phyloP scores from a whole-genome alignment of 192 early-diverging fungal species.

The Coemansia sp. region DNA sequence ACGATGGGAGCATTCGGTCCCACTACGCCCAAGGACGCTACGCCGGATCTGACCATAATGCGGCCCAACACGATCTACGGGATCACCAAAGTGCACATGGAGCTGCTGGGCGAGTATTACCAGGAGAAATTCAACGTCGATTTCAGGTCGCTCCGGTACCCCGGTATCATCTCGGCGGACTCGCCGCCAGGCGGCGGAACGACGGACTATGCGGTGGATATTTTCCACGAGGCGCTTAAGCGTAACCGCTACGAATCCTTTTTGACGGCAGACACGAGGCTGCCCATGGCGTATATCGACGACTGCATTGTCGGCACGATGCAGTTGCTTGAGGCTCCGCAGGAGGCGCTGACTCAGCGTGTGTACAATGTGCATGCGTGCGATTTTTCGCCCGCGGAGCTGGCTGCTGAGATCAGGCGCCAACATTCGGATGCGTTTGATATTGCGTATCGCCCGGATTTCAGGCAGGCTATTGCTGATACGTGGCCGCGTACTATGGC shows the following conservation, averaged over 20 bases:
- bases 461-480: constrained; percentile 68
- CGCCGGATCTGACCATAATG: constrained; percentile 69
- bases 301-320: constrained; percentile 71
- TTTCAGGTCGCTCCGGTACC: constrained; percentile 68
- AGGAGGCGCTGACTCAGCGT: constrained; percentile 56
- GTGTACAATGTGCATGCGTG: constrained; percentile 69
- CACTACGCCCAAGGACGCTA: constrained; percentile 62
- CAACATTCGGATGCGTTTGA: constrained; percentile 59
- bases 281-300: constrained; percentile 71
- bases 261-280: constrained; percentile 57
- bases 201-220: constrained; percentile 71
- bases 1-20: constrained; percentile 76
- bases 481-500: constrained; percentile 68
- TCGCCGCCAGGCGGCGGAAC: constrained; percentile 71
- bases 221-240: constrained; percentile 68
- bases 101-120: constrained; percentile 72
- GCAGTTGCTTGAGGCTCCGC: constrained; percentile 60
- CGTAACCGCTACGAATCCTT: constrained; percentile 63
- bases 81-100: constrained; percentile 69
- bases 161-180: constrained; percentile 68
- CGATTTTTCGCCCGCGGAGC: constrained; percentile 62
- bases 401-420: constrained; percentile 58
- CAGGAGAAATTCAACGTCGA: constrained; percentile 66
- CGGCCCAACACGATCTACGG: constrained; percentile 72
- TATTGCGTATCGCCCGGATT: constrained; percentile 62